These are phyloP conservation scores for Rauvolfia tetraphylla DNA, from an alignment of 257 asterid genomes.

Conservation along the genomic window DNA sequence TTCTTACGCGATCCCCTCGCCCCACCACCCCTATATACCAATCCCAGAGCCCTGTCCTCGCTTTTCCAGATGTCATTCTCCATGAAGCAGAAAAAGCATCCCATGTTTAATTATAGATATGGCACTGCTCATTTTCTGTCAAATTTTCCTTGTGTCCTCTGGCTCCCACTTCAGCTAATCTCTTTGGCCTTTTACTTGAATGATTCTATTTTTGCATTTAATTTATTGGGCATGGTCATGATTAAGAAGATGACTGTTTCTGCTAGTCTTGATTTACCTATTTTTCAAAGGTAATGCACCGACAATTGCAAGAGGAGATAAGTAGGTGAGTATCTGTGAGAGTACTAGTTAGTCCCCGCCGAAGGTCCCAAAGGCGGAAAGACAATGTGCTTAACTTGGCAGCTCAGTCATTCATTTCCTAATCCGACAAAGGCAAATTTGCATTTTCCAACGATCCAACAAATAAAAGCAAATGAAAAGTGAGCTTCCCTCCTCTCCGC, in stretches of 20 bases:
- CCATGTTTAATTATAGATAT: conserved; percentile 10
- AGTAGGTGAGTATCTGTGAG: neutral
- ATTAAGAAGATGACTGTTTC: neutral
- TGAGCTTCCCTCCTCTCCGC: neutral
- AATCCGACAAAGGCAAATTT: neutral
- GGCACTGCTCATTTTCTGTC: neutral
- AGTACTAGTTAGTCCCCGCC: neutral
- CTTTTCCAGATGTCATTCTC: neutral
- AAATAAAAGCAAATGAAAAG: conserved; percentile 6
- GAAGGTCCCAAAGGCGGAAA: conserved; percentile 5
- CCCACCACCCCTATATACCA: no score
- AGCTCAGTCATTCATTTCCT: neutral
- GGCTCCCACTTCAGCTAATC: conserved; percentile 8
- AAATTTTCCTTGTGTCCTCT: neutral
- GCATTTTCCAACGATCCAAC: conserved; percentile 5
- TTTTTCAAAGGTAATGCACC: neutral
- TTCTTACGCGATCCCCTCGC: no score
- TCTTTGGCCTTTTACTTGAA: neutral
- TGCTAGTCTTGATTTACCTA: neutral
- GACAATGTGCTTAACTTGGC: conserved; percentile 27
- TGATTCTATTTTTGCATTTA: neutral
- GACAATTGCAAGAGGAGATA: neutral
- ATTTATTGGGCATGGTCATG: neutral
- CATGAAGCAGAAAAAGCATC: conserved; percentile 24
- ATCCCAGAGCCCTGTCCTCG: neutral